phyloP scores from a whole-genome alignment of 2,329 filamentous ascomycete genomes.

The Apiospora pterosperma region DNA sequence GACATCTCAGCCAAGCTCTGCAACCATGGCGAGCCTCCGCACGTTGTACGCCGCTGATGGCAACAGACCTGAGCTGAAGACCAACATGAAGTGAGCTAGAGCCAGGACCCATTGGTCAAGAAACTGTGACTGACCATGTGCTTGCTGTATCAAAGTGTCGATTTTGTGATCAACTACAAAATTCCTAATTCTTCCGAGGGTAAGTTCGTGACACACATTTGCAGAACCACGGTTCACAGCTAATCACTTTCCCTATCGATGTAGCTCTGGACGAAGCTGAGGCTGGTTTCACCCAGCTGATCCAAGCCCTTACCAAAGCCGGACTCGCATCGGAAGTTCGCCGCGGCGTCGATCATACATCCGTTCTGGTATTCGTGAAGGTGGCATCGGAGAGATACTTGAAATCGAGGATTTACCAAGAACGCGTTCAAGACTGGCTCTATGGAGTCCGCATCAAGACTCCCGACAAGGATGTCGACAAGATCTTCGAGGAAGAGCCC shows the following conservation, averaged over 20 bases:
- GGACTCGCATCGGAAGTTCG: slow-evolving; percentile 89
- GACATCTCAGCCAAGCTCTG: not conserved
- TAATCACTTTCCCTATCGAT: not conserved
- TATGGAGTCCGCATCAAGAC: slow-evolving; percentile 78
- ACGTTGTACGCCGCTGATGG: slow-evolving; percentile 23
- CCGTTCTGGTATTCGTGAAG: slow-evolving; percentile 79
- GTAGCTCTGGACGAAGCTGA: slow-evolving; percentile 67
- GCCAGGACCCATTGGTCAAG: not conserved
- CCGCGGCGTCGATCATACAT: slow-evolving; percentile 63
- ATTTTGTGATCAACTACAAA: slow-evolving; percentile 83
- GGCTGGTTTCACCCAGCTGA: slow-evolving; percentile 72
- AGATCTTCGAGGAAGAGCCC: slow-evolving; percentile 68
- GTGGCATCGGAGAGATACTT: slow-evolving; percentile 74
- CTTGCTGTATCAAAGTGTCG: slow-evolving; percentile 53
- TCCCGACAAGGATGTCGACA: slow-evolving; percentile 68
- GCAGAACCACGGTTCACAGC: not conserved
- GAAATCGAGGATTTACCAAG: slow-evolving; percentile 77
- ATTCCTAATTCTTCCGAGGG: slow-evolving; percentile 67
- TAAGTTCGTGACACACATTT: slow-evolving; percentile 30
- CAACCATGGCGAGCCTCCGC: slow-evolving; percentile 23
- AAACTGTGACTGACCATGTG: slow-evolving; percentile 6
- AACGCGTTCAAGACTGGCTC: slow-evolving; percentile 89
- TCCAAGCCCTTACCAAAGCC: slow-evolving; percentile 70
- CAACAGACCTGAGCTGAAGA: slow-evolving; percentile 22
- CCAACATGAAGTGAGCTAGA: slow-evolving; percentile 19